Percentiles rank a stretch among this genome's conserved stretches.
Conservation (phyloP, 495 filamentous ascomycete genomes). For the Geoglossum glabrum region DNA sequence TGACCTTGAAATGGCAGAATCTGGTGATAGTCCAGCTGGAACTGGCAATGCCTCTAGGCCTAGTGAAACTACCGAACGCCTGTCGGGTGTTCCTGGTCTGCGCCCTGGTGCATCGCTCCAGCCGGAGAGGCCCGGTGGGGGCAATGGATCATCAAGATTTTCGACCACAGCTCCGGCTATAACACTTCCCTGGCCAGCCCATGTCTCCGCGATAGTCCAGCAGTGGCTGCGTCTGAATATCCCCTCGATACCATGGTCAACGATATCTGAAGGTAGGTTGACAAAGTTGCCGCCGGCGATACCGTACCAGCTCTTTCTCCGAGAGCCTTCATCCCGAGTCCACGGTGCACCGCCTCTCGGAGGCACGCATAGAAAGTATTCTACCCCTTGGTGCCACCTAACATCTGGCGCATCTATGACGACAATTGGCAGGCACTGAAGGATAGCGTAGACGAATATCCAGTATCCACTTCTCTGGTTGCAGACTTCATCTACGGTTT, state of each 20-base stretch:
- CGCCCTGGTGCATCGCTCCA: background rate
- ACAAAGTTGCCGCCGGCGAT: conserved; percentile 54
- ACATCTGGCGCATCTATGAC: conserved; percentile 72
- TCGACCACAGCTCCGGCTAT: background rate
- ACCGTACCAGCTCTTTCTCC: conserved; percentile 59
- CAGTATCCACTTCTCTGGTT: conserved; percentile 74
- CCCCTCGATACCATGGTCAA: conserved; percentile 76
- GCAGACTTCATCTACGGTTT: conserved; percentile 46
- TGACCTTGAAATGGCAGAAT: background rate
- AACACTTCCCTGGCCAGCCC: conserved; percentile 22
- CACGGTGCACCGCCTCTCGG: conserved; percentile 68
- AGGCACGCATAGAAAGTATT: conserved; percentile 92
- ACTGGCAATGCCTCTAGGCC: conserved; percentile 2
- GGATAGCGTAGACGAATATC: conserved; percentile 82
- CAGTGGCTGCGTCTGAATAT: conserved; percentile 83
- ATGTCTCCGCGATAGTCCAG: conserved; percentile 66
- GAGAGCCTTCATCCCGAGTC: conserved; percentile 49
- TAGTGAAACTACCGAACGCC: background rate
- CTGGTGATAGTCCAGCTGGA: background rate
- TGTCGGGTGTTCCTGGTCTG: background rate
- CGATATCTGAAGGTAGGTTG: conserved; percentile 57
- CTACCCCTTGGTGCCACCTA: conserved; percentile 57
- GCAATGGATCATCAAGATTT: conserved; percentile 10
- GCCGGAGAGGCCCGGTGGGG: background rate
- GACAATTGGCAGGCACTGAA: conserved; percentile 78